A percentile compares a stretch with the other conserved stretches of the same genome.
phyloP scores from a whole-genome alignment of 148 eudicot genomes.

The Rhododendron vialii region DNA sequence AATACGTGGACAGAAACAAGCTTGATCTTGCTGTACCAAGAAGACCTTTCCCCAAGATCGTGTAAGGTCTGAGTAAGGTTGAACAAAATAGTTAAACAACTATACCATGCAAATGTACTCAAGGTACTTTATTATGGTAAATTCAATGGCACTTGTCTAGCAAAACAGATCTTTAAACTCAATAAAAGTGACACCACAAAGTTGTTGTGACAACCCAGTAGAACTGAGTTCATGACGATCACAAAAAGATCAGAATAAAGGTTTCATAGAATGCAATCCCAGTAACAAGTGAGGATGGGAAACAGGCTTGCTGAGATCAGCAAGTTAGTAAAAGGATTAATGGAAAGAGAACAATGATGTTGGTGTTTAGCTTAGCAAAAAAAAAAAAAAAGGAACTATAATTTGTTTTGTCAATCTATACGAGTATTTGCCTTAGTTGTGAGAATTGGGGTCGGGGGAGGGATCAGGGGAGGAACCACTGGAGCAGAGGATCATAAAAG shows the following conservation, averaged over 20 bases:
- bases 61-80: conserved; percentile 52
- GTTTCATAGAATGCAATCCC: neutral
- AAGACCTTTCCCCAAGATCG: conserved; percentile 79
- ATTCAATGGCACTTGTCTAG: neutral
- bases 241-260: neutral
- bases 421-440: neutral
- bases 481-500: neutral
- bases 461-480: neutral
- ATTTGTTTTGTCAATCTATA: neutral
- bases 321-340: neutral
- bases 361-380: neutral
- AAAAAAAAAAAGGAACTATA: neutral
- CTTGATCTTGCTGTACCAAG: conserved; percentile 93
- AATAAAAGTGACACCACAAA: neutral
- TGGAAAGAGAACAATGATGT: neutral
- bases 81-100: neutral
- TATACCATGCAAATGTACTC: neutral
- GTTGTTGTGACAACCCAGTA: neutral
- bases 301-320: neutral
- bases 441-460: neutral
- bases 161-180: neutral
- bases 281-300: neutral
- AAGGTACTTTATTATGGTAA: neutral
- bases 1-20: conserved; percentile 84
- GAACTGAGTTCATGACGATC: neutral